Conservation (phyloP, 345 rosid genomes). For the Schrenkiella parvula region DNA sequence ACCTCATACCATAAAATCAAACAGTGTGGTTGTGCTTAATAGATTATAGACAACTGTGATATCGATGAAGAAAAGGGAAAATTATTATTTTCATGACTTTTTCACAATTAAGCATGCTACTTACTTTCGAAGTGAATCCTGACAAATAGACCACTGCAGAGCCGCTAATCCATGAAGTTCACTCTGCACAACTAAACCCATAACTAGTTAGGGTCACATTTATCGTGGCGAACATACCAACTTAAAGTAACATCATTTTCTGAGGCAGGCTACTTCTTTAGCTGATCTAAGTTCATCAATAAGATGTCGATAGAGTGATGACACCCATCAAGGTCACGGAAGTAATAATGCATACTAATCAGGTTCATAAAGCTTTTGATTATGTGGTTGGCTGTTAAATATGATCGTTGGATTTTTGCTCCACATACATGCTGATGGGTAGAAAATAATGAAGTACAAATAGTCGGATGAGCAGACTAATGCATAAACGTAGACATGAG, state of each 20-base stretch:
- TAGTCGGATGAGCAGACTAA: neutral
- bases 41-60: neutral
- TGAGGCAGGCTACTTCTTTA: conserved; percentile 2
- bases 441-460: neutral
- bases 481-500: conserved; percentile 7
- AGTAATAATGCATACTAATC: neutral
- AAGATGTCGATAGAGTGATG: neutral
- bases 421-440: conserved; percentile 8
- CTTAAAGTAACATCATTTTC: neutral
- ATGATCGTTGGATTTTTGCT: neutral
- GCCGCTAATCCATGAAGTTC: conserved; percentile 93
- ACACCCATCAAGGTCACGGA: neutral
- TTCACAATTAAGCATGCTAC: neutral
- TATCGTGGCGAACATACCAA: neutral
- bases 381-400: neutral
- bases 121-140: conserved; percentile 65
- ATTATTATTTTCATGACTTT: neutral
- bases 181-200: conserved; percentile 51
- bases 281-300: neutral
- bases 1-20: neutral
- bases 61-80: neutral
- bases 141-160: conserved; percentile 92
- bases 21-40: neutral
- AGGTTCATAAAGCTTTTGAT: neutral
- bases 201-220: conserved; percentile 20